Percentiles rank a stretch among this genome's conserved stretches.
phyloP scores from a whole-genome alignment of 257 asterid genomes.

The Vinca minor region DNA sequence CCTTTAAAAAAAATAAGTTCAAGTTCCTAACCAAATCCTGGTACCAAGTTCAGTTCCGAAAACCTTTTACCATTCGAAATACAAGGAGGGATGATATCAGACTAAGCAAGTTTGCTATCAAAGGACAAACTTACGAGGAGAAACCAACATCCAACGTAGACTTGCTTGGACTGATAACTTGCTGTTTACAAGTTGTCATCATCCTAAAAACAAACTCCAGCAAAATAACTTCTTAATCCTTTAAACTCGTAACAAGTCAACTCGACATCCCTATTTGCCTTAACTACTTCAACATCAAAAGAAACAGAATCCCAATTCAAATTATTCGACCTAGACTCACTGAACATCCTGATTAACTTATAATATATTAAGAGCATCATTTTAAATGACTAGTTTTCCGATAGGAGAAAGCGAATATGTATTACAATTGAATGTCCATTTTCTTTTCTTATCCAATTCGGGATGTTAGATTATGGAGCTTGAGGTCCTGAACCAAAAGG shows the following conservation, averaged over 20 bases:
- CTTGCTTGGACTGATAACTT: background rate
- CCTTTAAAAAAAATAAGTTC: background rate
- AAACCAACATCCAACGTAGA: background rate
- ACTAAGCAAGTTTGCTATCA: background rate
- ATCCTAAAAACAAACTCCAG: background rate
- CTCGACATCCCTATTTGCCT: background rate
- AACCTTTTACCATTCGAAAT: background rate
- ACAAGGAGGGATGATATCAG: background rate
- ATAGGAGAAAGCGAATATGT: background rate
- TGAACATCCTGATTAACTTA: background rate
- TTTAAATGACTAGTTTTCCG: background rate
- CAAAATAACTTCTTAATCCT: background rate
- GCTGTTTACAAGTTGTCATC: background rate
- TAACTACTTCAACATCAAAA: background rate
- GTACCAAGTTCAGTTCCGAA: background rate
- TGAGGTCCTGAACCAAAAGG: no score
- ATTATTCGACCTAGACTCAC: background rate
- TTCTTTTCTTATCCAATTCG: no score
- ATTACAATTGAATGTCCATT: no score
- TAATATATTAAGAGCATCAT: background rate
- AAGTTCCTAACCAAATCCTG: background rate
- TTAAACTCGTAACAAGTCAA: background rate
- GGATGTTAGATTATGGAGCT: no score
- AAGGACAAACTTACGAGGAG: background rate
- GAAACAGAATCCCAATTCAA: background rate